These are phyloP conservation scores for Sclerotinia nivalis DNA, from an alignment of 2,329 filamentous ascomycete genomes.

Conservation along the genomic window DNA sequence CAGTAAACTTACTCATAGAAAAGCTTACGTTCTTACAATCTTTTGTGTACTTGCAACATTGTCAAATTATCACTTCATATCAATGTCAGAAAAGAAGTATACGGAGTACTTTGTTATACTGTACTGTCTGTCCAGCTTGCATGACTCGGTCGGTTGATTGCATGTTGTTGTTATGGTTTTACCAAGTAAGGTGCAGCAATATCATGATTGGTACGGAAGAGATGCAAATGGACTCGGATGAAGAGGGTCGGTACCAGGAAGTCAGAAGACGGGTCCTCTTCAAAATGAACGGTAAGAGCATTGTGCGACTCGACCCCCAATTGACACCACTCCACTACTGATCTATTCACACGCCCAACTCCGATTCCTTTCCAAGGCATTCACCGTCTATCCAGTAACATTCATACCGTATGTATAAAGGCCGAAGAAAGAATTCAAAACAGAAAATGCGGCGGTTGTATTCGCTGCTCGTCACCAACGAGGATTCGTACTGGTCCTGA, in stretches of 20 bases:
- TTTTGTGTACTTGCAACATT: constrained; percentile 12
- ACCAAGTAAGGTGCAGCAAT: constrained; percentile 25
- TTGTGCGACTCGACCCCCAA: constrained; percentile 15
- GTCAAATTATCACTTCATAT: constrained; percentile 17
- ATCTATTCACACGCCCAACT: not conserved
- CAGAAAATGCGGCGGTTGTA: constrained; percentile 25
- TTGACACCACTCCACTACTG: not conserved
- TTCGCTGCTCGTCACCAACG: constrained; percentile 23
- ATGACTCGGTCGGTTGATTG: constrained; percentile 27
- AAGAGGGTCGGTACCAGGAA: constrained; percentile 19
- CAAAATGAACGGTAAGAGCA: constrained; percentile 11
- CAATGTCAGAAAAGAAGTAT: constrained; percentile 8
- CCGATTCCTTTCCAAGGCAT: not conserved
- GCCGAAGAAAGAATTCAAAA: not conserved
- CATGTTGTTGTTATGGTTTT: constrained; percentile 23
- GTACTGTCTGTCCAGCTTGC: constrained; percentile 19
- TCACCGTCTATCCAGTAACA: constrained; percentile 7
- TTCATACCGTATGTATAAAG: constrained; percentile 9
- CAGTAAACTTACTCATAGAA: not conserved
- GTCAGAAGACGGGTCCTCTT: constrained; percentile 18
- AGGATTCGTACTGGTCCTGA: constrained; percentile 16
- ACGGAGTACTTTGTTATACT: constrained; percentile 16
- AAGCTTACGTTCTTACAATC: not conserved
- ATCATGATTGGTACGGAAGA: constrained; percentile 17
- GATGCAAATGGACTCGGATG: constrained; percentile 16